phyloP scores from a whole-genome alignment of 371 early-diverging fungal genomes.

The Apophysomyces sp. region DNA sequence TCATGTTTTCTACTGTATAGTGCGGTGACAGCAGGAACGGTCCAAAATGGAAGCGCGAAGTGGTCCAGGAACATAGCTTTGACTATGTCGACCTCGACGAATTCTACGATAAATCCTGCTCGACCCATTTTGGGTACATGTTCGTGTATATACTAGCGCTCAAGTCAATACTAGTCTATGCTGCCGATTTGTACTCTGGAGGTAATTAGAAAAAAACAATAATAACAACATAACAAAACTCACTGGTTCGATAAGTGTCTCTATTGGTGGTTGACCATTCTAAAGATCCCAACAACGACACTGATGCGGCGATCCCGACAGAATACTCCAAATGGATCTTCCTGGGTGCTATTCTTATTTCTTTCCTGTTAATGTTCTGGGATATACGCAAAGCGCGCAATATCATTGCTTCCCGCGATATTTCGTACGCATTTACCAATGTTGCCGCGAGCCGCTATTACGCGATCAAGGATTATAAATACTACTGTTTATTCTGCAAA shows the following conservation, averaged over 20 bases:
- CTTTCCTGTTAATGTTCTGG: slow-evolving; percentile 65
- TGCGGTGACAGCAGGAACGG: slow-evolving; percentile 17
- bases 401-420: slow-evolving; percentile 69
- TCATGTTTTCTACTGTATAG: not conserved
- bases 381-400: slow-evolving; percentile 70
- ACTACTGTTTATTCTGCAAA: slow-evolving; percentile 80
- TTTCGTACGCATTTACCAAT: slow-evolving; percentile 77
- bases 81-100: slow-evolving; percentile 87
- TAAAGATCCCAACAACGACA: not conserved
- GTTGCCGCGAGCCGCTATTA: slow-evolving; percentile 69
- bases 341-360: slow-evolving; percentile 68
- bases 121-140: slow-evolving; percentile 52
- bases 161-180: slow-evolving; percentile 75
- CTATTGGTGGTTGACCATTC: slow-evolving; percentile 10
- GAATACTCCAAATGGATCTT: slow-evolving; percentile 60
- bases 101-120: slow-evolving; percentile 59
- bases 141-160: slow-evolving; percentile 72
- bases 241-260: slow-evolving; percentile 4
- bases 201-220: slow-evolving; percentile 23
- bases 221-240: not conserved
- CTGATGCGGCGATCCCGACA: slow-evolving; percentile 24
- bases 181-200: slow-evolving; percentile 72
- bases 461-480: slow-evolving; percentile 60
- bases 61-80: slow-evolving; percentile 86
- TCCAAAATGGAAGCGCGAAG: slow-evolving; percentile 80